Conservation (phyloP, 257 asterid species). For the Coffea canephora region DNA sequence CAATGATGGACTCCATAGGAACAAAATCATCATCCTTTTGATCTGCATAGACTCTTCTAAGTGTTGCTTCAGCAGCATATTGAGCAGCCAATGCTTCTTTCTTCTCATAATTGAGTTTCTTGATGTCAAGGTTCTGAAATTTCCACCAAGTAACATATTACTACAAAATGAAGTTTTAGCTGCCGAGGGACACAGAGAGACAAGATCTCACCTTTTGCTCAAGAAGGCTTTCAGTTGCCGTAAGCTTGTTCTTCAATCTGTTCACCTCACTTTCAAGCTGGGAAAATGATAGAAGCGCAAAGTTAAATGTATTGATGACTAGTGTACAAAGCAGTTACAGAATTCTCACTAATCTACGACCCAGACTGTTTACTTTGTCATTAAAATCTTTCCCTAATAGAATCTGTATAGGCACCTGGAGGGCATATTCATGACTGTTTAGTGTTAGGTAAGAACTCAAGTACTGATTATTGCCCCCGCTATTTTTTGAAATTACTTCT, state of each 20-base stretch:
- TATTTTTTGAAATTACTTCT: not conserved
- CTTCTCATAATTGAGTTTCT: slow-evolving; percentile 60
- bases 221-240: slow-evolving; percentile 42
- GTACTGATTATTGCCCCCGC: not conserved
- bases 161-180: not conserved
- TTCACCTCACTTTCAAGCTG: slow-evolving; percentile 59
- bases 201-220: slow-evolving; percentile 57
- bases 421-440: not conserved
- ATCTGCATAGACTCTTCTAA: slow-evolving; percentile 73
- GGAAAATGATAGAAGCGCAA: slow-evolving; percentile 2
- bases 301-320: not conserved
- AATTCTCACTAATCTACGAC: not conserved
- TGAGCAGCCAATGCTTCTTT: slow-evolving; percentile 79
- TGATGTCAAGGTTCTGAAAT: slow-evolving; percentile 70
- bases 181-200: not conserved
- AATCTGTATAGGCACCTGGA: not conserved
- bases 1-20: slow-evolving; percentile 66
- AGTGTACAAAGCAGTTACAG: not conserved
- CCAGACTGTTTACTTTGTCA: not conserved
- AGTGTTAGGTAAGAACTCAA: not conserved
- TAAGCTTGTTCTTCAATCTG: slow-evolving; percentile 60
- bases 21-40: slow-evolving; percentile 66
- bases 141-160: not conserved
- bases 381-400: not conserved
- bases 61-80: slow-evolving; percentile 90